A percentile compares a stretch with the other conserved stretches of the same genome.
phyloP scores from a whole-genome alignment of 208 protist genomes.

The Trypanosoma grayi region DNA sequence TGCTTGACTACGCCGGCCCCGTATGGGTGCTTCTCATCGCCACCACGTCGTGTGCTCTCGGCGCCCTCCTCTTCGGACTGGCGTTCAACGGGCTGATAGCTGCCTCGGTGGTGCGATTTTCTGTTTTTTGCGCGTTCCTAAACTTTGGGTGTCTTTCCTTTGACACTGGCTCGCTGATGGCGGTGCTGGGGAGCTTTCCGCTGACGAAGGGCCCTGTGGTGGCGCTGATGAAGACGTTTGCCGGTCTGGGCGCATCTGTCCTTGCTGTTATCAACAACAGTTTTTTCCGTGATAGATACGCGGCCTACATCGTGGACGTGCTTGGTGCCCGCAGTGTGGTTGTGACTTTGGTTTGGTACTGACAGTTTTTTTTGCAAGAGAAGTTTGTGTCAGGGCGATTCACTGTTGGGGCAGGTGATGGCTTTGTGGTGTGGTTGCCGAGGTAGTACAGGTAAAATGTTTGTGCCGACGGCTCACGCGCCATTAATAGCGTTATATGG shows the following conservation, averaged over 20 bases:
- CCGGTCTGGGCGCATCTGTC: constrained; percentile 45
- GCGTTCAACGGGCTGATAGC: constrained; percentile 47
- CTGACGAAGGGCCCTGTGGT: constrained; percentile 43
- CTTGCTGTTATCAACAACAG: constrained; percentile 33
- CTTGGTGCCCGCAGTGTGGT: too few relatives aligned
- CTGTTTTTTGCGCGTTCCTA: constrained; percentile 55
- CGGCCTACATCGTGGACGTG: constrained; percentile 63
- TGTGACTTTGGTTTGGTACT: too few relatives aligned
- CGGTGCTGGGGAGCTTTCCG: constrained; percentile 55
- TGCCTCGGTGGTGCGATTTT: constrained; percentile 28
- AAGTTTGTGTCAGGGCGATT: too few relatives aligned
- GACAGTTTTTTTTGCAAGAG: too few relatives aligned
- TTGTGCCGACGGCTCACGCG: too few relatives aligned
- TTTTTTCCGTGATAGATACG: constrained; percentile 22
- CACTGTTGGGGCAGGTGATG: too few relatives aligned
- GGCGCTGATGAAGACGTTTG: constrained; percentile 51
- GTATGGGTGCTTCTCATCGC: constrained; percentile 33
- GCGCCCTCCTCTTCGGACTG: constrained; percentile 48
- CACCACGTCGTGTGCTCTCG: constrained; percentile 28
- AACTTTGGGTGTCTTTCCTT: constrained; percentile 55
- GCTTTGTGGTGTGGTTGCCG: too few relatives aligned
- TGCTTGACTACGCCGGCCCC: constrained; percentile 62
- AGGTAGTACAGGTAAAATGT: too few relatives aligned
- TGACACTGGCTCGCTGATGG: constrained; percentile 66
- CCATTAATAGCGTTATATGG: too few relatives aligned